A percentile compares a stretch with the other conserved stretches of the same genome.
phyloP scores from a whole-genome alignment of 1,139 yeast genomes.

The Sugiyamaella neomexicana region DNA sequence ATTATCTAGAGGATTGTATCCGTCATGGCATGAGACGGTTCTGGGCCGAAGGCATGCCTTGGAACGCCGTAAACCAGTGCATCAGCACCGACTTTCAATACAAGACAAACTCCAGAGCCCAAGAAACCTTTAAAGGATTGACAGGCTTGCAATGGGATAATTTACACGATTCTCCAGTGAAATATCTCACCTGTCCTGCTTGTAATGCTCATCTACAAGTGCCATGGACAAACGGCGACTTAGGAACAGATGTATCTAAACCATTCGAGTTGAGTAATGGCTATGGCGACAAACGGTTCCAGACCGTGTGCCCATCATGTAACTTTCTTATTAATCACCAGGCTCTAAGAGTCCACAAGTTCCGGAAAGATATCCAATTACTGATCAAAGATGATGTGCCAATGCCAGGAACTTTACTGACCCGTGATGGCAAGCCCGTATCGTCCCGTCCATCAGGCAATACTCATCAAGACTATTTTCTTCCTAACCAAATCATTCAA shows the following conservation, averaged over 20 bases:
- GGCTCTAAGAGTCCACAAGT: slow-evolving; percentile 18
- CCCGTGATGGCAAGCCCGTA: slow-evolving; percentile 4
- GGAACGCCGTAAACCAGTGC: slow-evolving; percentile 31
- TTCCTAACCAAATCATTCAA: slow-evolving; percentile 3
- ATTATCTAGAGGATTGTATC: slow-evolving; percentile 39
- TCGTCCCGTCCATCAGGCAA: neutral
- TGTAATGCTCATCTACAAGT: slow-evolving; percentile 1
- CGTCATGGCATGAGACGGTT: slow-evolving; percentile 37
- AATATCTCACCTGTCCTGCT: slow-evolving; percentile 1
- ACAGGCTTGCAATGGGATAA: slow-evolving; percentile 23
- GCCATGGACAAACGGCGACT: slow-evolving; percentile 9
- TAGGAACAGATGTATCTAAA: slow-evolving; percentile 4
- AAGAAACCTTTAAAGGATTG: slow-evolving; percentile 17
- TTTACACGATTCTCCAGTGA: slow-evolving; percentile 18
- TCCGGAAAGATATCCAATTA: slow-evolving; percentile 14
- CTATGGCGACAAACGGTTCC: slow-evolving; percentile 11
- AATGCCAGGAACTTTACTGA: slow-evolving; percentile 22
- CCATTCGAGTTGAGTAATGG: slow-evolving; percentile 8
- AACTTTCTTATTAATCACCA: slow-evolving; percentile 8
- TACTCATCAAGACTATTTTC: neutral
- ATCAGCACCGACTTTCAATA: slow-evolving; percentile 37
- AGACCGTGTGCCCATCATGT: slow-evolving; percentile 17
- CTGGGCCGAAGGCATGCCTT: slow-evolving; percentile 39
- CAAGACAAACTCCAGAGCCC: slow-evolving; percentile 27
- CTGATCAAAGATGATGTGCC: slow-evolving; percentile 14